Base-by-base conservation (phyloP, 2,329 filamentous ascomycete species). In the Beauveria sp. region DNA sequence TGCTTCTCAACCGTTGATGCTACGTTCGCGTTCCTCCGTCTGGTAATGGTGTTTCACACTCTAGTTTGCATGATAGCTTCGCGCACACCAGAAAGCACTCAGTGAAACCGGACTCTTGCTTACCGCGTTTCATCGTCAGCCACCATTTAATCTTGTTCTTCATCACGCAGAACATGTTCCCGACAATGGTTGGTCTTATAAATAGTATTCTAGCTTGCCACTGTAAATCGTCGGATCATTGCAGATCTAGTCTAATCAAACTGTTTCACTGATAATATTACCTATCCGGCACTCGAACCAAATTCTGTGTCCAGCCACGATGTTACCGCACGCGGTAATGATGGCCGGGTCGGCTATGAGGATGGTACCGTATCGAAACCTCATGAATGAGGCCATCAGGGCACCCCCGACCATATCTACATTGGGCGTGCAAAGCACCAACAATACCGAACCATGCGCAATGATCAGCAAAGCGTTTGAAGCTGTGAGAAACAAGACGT, bases 401-500 rank as follows among this genome's bases (percentile, higher is more conserved):
- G 52, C 34, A 8, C 37, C 52, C 1, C 52, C 52, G 3, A 26
- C 18, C 22, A 12, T n/a, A 6, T 18, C 6, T 26, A 1, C 22
- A 5, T 7, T 14, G 6, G 20, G 20, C 12, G 20, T 53, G 12
- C 52, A 43, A 18, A n/a, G 6, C 16, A 26, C 2, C 30, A 14
- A 10, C 43, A 14, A 41, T 40, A 44, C 20, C 20, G 40, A 54
- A 1, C 48, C 57, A 12, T 60, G 57, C 26, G 57, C 34, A 9
- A 24, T 37, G 40, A 34, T 54, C 26, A 60, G 57, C 48, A 22
- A 40, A 43, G 57, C 57, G 8, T 60, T 53, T 5, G 57, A 54
- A 30, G 57, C 48, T n/a, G 41, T 20, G n/a, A 24, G 7, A 14
- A 54, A 54, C 16, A 14, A 26, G 3, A 47, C 40, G 6, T 22